Evolutionary conservation across 371 early-diverging fungal genomes (phyloP).

Genomic region (Saksenaea oblongispora): DNA sequence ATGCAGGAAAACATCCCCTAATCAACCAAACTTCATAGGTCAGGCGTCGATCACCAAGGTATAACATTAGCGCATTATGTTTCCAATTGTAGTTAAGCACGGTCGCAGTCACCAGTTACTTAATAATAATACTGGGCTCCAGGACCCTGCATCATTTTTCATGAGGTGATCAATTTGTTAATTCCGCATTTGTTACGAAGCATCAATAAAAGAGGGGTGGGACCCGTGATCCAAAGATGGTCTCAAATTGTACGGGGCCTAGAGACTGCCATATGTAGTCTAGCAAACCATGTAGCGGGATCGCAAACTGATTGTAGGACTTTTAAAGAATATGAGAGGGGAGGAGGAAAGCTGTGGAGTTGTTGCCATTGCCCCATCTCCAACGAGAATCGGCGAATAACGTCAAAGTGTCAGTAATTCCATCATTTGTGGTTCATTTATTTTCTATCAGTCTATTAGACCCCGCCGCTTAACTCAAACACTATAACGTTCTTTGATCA

Average conservation of each 20-base stretch:
- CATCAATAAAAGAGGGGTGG: background rate
- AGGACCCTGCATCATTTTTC: background rate
- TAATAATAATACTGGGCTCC: no score
- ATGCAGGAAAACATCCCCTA: no score
- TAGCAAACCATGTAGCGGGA: background rate
- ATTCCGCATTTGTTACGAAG: background rate
- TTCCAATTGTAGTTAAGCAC: no score
- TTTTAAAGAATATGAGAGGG: background rate
- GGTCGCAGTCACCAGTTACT: no score
- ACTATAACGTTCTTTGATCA: background rate
- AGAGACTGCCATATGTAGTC: background rate
- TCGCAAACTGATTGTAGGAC: conserved; percentile 2
- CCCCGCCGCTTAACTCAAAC: background rate
- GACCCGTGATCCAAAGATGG: background rate
- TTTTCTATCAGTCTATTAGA: background rate
- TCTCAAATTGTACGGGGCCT: conserved; percentile 2
- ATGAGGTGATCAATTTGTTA: background rate
- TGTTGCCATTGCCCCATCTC: background rate
- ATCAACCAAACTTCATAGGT: no score
- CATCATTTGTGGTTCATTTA: background rate
- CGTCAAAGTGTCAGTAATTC: background rate
- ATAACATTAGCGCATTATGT: no score
- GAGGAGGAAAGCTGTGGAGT: background rate
- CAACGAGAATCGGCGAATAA: background rate
- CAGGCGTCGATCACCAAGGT: no score